A percentile compares a stretch with the other conserved stretches of the same genome.
Conservation (phyloP, 257 asterid species). For the Salvia rosmarinus region DNA sequence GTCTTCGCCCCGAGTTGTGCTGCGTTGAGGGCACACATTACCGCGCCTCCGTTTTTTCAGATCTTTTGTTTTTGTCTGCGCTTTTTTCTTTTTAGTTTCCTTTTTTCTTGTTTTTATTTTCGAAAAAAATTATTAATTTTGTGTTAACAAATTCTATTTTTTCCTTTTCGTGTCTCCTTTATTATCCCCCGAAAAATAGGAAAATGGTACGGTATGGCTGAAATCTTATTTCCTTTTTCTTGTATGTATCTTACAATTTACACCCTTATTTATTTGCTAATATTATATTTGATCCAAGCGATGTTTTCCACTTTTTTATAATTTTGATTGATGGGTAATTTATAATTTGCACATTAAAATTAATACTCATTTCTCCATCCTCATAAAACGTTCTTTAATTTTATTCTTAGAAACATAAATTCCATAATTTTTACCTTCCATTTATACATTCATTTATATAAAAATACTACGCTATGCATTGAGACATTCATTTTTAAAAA, state of each 20-base stretch:
- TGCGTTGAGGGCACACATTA: constrained; percentile 45
- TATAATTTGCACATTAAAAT: no score
- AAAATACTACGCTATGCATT: no score
- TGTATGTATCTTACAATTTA: no score
- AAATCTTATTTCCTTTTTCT: background rate
- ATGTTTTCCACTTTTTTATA: background rate
- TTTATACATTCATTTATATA: no score
- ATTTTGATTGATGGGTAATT: no score
- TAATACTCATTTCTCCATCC: no score
- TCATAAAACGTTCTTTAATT: no score
- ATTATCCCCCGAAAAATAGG: constrained; percentile 11
- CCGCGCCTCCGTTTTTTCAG: constrained; percentile 56
- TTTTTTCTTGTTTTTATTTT: background rate
- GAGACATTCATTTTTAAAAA: no score
- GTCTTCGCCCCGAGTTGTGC: constrained; percentile 40
- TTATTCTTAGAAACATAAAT: no score
- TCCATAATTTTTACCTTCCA: no score
- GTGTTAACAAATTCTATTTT: background rate
- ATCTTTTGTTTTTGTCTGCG: constrained; percentile 38
- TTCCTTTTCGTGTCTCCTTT: background rate
- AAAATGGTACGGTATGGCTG: constrained; percentile 18
- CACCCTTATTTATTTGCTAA: background rate
- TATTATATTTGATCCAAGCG: background rate
- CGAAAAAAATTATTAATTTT: background rate
- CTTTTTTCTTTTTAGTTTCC: background rate